phyloP scores from a whole-genome alignment of 2,329 filamentous ascomycete species.

The Colletotrichum costaricense region DNA sequence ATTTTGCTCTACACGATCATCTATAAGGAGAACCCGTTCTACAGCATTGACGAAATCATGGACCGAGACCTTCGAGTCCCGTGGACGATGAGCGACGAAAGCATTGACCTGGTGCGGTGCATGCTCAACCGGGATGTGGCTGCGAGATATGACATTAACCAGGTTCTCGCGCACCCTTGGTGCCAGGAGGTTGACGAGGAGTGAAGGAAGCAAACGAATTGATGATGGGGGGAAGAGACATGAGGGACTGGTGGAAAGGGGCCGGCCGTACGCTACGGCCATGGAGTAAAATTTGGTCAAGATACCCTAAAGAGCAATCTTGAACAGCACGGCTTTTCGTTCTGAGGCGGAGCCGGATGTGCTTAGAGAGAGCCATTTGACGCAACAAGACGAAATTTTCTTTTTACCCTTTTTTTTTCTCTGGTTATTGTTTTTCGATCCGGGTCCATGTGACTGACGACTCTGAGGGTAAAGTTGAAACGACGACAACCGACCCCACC shows the following conservation, averaged over 20 bases:
- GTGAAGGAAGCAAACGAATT: constrained; percentile 15
- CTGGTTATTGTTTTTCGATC: neutral
- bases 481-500: neutral
- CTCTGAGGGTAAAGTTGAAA: neutral
- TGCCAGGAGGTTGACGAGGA: constrained; percentile 48
- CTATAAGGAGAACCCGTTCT: constrained; percentile 99
- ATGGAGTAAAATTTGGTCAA: constrained; percentile 34
- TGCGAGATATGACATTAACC: constrained; percentile 84
- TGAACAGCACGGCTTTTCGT: constrained; percentile 29
- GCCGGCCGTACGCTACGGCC: neutral
- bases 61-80: constrained; percentile 94
- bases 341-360: constrained; percentile 7
- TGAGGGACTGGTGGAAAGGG: neutral
- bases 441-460: constrained; percentile 19
- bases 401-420: neutral
- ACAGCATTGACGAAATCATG: constrained; percentile 99
- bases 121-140: constrained; percentile 95
- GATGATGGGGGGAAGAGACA: constrained; percentile 17
- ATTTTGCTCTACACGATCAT: constrained; percentile 98
- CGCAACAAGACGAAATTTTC: constrained; percentile 22
- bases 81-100: constrained; percentile 88
- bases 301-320: constrained; percentile 36
- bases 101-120: constrained; percentile 88
- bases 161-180: constrained; percentile 93
- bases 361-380: constrained; percentile 34